Percentiles rank a stretch among this genome's conserved stretches.
phyloP scores from a whole-genome alignment of 2,329 filamentous ascomycete species.

The Exophiala aquamarina region DNA sequence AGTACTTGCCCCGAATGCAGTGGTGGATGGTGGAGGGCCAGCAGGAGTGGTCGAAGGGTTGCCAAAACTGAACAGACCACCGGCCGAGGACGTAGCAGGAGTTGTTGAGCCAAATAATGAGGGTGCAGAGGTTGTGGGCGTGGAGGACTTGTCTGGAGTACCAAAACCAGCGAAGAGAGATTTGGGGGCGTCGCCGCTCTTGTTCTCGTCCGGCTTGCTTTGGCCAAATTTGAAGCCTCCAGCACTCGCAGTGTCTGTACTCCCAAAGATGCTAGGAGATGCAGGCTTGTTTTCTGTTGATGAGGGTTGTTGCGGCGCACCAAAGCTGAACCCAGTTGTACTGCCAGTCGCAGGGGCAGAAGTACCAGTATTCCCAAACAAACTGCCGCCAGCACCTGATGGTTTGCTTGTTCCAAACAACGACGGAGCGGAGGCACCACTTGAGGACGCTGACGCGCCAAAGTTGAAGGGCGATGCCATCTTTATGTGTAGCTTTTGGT shows the following conservation, averaged over 20 bases:
- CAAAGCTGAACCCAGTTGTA: constrained; percentile 19
- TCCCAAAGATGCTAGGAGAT: constrained; percentile 21
- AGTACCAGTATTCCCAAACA: constrained; percentile 24
- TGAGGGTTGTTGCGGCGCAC: constrained; percentile 4
- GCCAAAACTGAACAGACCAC: constrained; percentile 37
- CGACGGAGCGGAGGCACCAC: constrained; percentile 15
- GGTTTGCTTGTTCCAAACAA: constrained; percentile 24
- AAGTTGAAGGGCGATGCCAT: constrained; percentile 15
- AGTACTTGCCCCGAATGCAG: constrained; percentile 32
- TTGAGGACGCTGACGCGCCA: constrained; percentile 8
- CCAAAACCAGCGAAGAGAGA: constrained; percentile 16
- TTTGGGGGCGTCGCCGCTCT: constrained; percentile 11
- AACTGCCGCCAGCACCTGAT: constrained; percentile 9
- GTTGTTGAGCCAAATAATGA: constrained; percentile 37
- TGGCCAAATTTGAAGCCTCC: constrained; percentile 14
- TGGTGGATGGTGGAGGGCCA: constrained; percentile 44
- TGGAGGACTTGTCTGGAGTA: constrained; percentile 20
- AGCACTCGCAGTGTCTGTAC: neutral
- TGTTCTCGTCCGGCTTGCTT: constrained; percentile 11
- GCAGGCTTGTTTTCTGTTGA: constrained; percentile 16
- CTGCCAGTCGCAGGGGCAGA: constrained; percentile 10
- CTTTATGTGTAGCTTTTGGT: too few species aligned
- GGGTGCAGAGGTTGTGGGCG: constrained; percentile 30
- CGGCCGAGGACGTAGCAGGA: constrained; percentile 37
- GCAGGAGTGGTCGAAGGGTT: constrained; percentile 51